Evolutionary conservation across 768 basidiomycete species (phyloP).

Genomic region (Boletus rufocinnamomeus): DNA sequence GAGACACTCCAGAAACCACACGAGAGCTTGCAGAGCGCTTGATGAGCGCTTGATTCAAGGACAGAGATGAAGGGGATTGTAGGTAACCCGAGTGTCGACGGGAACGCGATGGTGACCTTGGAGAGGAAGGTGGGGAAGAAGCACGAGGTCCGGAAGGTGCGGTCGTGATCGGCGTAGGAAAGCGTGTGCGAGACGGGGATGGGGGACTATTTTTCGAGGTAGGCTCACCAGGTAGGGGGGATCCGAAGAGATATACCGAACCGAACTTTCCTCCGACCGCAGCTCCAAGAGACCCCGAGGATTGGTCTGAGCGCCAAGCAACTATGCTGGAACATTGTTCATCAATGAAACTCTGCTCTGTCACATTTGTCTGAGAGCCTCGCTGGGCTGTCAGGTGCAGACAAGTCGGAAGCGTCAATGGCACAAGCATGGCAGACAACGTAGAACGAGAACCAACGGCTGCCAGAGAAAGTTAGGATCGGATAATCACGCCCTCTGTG

Average conservation of each 20-base stretch:
- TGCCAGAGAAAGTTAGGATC: not conserved
- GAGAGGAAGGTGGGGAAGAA: constrained; percentile 25
- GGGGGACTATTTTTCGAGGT: constrained; percentile 4
- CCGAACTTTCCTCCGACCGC: constrained; percentile 27
- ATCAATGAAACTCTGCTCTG: constrained; percentile 29
- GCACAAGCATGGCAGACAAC: constrained; percentile 26
- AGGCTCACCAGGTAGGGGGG: constrained; percentile 26
- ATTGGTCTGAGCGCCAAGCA: constrained; percentile 18
- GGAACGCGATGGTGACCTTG: constrained; percentile 22
- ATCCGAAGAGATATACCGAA: constrained; percentile 33
- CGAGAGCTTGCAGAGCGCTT: constrained; percentile 56
- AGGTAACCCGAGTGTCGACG: constrained; percentile 31
- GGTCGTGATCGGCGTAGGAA: constrained; percentile 5
- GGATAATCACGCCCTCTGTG: not conserved
- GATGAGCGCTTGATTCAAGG: constrained; percentile 47
- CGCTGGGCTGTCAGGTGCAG: constrained; percentile 11
- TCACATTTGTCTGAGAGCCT: constrained; percentile 10
- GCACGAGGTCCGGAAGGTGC: constrained; percentile 11
- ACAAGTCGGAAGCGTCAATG: constrained; percentile 26
- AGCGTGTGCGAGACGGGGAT: constrained; percentile 17
- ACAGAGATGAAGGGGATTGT: constrained; percentile 41
- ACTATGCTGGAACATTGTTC: constrained; percentile 21
- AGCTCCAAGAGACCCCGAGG: constrained; percentile 14
- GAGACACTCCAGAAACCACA: constrained; percentile 71
- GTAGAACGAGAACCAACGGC: not conserved